Base-by-base conservation (phyloP, 257 asterid genomes). In the Petunia axillaris region DNA sequence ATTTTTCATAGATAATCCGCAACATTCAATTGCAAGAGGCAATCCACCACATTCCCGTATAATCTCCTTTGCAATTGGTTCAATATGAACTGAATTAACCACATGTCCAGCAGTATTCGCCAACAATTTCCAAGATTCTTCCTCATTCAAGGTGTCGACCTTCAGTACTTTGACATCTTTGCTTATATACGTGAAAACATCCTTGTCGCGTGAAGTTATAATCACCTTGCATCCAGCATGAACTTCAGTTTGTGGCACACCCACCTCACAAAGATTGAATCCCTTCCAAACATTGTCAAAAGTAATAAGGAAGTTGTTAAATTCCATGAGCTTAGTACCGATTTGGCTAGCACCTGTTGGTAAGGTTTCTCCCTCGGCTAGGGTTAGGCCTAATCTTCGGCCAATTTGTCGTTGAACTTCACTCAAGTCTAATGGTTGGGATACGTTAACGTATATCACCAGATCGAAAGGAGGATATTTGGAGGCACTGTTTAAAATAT, bases 41-140 rank as follows among this genome's bases (percentile, higher is more conserved):
- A 73, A 64, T 46, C 80, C 83, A 73, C 80, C 41, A 25, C 83
- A 81, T 60, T 81, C 75, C 40, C 75, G 62, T 35, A 76, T 39
- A 25, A 81, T 9, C 6, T 35, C 65, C 68, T 55, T 46, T 1
- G 83, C 76, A 16, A 64, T 37, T 2, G 82, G 76, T 53, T 50
- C 52, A n/a, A 64, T 63, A 41, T 48, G 64, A 7, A 48, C 54
- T 35, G 4, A 64, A 37, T 2, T 40, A 2, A 57, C 82, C 16
- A 79, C 54, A 41, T 79, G 39, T 52, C 53, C 53, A 46, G 53
- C 53, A 52, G 2, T 9, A 9, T 52, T 8, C 15, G 10, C 57
- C 4, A 52, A 52, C 57, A 52, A 9, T 52, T 9, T 52, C 53
- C 53, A 46, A 1, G 53, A 46, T 5, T 3, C 57, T 52, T 52